A percentile compares a stretch with the other conserved stretches of the same genome.
Evolutionary conservation across 2,329 filamentous ascomycete species (phyloP).

Genomic region (Trichocomaceae sp.): DNA sequence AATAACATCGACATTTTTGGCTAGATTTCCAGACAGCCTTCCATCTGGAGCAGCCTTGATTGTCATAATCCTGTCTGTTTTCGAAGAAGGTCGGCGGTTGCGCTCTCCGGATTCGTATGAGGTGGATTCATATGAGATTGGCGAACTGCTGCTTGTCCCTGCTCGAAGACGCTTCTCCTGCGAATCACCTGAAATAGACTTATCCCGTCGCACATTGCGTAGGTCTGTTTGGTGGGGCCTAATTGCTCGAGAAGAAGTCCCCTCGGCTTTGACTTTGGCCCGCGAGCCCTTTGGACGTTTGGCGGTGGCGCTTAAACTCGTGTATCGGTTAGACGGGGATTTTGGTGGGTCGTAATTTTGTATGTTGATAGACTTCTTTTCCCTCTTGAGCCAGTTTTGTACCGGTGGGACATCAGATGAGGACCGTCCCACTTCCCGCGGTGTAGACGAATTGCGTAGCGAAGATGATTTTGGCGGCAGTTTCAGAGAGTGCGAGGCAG

Average conservation of each 20-base stretch:
- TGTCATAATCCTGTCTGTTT: neutral
- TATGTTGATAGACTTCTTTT: constrained; percentile 15
- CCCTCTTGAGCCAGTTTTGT: constrained; percentile 11
- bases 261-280: neutral
- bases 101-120: neutral
- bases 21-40: neutral
- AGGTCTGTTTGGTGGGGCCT: constrained; percentile 6
- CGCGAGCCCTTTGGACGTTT: neutral
- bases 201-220: constrained; percentile 7
- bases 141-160: neutral
- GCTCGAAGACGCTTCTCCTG: neutral
- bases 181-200: neutral
- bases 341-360: constrained; percentile 30
- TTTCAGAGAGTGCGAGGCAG: neutral
- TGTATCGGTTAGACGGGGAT: constrained; percentile 24
- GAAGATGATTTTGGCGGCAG: constrained; percentile 3
- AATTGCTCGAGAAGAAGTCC: neutral
- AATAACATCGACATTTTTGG: neutral
- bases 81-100: neutral
- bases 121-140: neutral
- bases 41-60: neutral
- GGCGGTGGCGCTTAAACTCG: neutral
- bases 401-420: constrained; percentile 2
- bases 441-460: neutral
- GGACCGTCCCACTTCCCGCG: neutral